Base-by-base conservation (phyloP, 2,329 filamentous ascomycete species). In the Cladosporium sp. region DNA sequence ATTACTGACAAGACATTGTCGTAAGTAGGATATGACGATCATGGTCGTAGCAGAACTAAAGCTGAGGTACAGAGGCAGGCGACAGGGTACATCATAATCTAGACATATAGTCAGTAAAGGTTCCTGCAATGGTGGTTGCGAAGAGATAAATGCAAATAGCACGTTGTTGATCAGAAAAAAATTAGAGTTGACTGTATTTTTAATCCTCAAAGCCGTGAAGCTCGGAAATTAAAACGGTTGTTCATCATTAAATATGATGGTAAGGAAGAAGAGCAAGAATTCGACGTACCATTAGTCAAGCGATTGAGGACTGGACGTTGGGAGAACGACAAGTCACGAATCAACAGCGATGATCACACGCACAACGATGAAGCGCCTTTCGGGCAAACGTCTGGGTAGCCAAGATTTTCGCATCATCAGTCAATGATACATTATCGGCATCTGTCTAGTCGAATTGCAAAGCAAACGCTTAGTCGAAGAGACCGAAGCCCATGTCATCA, bases 171-270 rank as follows among this genome's bases (percentile, higher is more conserved):
- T 89, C 86, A 88, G 85, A 78, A 88, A 89, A 88, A 89, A 89
- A 89, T 88, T 88, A 89, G 86, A 89, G 85, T 88, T 46, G 40
- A 46, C 40, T 46, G 82, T 85, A 85, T 85, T 81, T 80, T 84
- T 83, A 82, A 84, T 87, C 85, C 80, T 86, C 86, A 88, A 78
- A 66, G 82, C 65, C 63, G 60, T 76, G 77, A 76, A 78, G 74
- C 78, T 88, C 82, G 81, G 86, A 81, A 55, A 86, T 88, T 89
- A 88, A 89, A 89, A 88, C 40, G 40, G 88, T 77, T 68, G 79
- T 78, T 88, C 84, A 88, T 89, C 86, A 84, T 86, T 74, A 79
- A 79, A 74, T 59, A 14, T 64, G 37, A 67, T 56, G n/a, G 52
- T 62, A 59, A 64, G 67, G 63, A 69, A 28, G 2, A 31, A 44